Percentiles rank a stretch among this genome's conserved stretches.
Evolutionary conservation across 805 yeast species (phyloP).

Genomic region (Hanseniaspora jakobsenii): DNA sequence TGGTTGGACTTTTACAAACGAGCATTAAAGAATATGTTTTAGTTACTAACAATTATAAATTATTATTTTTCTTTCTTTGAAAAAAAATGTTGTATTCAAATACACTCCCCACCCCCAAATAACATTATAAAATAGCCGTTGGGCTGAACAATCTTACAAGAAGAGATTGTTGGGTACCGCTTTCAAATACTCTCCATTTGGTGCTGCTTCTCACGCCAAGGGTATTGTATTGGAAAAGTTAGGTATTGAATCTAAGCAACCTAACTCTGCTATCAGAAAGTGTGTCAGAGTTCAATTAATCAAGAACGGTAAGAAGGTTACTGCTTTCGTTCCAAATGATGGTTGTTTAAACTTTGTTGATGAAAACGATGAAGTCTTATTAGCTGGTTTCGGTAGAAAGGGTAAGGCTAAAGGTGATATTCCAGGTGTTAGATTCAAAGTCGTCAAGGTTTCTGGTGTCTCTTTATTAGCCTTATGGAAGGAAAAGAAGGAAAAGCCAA

Average conservation of each 20-base stretch:
- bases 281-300: slow-evolving; percentile 99
- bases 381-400: slow-evolving; percentile 99
- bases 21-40: too few relatives aligned
- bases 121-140: slow-evolving; percentile 48
- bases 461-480: slow-evolving; percentile 99
- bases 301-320: slow-evolving; percentile 99
- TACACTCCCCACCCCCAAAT: too few relatives aligned
- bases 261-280: slow-evolving; percentile 99
- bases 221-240: slow-evolving; percentile 99
- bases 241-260: slow-evolving; percentile 99
- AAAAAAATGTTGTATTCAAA: slow-evolving; percentile 21
- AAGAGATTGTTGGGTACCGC: slow-evolving; percentile 99
- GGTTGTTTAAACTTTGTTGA: slow-evolving; percentile 99
- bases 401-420: slow-evolving; percentile 99
- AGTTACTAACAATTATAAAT: neutral
- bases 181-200: slow-evolving; percentile 99
- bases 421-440: slow-evolving; percentile 99
- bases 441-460: slow-evolving; percentile 99
- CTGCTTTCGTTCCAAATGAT: slow-evolving; percentile 99
- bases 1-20: too few relatives aligned
- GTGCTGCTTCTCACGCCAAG: slow-evolving; percentile 99
- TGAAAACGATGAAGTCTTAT: slow-evolving; percentile 98
- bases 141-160: slow-evolving; percentile 98
- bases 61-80: neutral
- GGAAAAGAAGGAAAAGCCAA: slow-evolving; percentile 99